Evolutionary conservation across 805 yeast species (phyloP), one percentile per base, ranked within the genome.

Genomic region (Candida tallmaniae): DNA sequence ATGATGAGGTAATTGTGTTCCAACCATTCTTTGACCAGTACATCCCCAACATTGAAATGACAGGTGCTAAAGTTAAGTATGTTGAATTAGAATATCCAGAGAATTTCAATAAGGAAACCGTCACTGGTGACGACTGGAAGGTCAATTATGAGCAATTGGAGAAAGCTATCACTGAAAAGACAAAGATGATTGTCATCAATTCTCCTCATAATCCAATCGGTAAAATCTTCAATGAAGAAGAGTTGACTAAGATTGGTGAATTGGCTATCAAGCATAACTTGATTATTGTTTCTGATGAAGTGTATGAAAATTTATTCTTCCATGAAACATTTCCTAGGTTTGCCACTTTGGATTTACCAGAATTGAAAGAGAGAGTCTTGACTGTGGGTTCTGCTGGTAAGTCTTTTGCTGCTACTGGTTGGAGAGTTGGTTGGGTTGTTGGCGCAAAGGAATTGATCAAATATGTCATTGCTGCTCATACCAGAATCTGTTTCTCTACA

Each of bases 11-110:
- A 17, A 84, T 93, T 56, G 97, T 93, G 10, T 84, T 93, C 54
- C 95, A 90, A 60, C 98, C 98, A 3, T 93, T 88, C 55, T 93
- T 93, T 54, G 98, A 93, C 52, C 98, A 93, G 62, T 93, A 93
- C 61, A 85, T 93, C 45, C 78, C 97, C 37, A 90, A 93, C 60
- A 83, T 93, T 51, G 93, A 88, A 58, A 75, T 93, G 65, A 80
- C 94, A 4, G 97, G 97, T 23, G 98, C 96, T 27, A 84, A 79
- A 51, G 87, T 86, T 19, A 87, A 80, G 31, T 88, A 87, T 49
- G 95, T 86, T 25, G 85, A 88, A 31, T 68, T 93, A 42, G 80
- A 82, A 47, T 93, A 93, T 18, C 98, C 98, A 8, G 57, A 65
- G 13, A 84, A 82, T 31, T 77, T 86, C 41, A 70, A 75, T 35